Base-by-base conservation (phyloP, 768 basidiomycete genomes). In the Rhodotorula paludigena region DNA sequence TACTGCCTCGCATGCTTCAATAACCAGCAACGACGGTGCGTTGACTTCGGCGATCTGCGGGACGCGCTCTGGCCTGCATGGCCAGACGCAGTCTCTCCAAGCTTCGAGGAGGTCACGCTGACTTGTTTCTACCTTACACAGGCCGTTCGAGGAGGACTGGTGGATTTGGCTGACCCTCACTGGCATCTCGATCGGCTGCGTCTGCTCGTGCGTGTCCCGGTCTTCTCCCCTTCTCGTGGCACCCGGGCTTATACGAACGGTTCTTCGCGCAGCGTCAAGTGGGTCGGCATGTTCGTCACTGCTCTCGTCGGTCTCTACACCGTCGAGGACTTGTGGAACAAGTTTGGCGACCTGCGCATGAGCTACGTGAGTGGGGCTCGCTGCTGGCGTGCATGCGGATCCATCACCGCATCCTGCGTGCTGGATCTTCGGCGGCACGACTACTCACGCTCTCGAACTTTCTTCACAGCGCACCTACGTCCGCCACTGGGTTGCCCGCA, bases 241-340 rank as follows among this genome's bases (percentile, higher is more conserved):
- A 21, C n/a, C n/a, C n/a, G n/a, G n/a, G n/a, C n/a, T n/a, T 7
- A 7, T 45, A 8, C 11, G 8, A 21, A 45, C 44, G 44, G 62
- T 25, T 39, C 39, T 61, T 21, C 33, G 1, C 23, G 6, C 36
- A 96, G 93, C 73, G 88, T 99, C 69, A 99, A 99, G 80, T 87
- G 90, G 87, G 85, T 99, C 57, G 96, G 96, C 44, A 81, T 96
- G 18, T 99, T 99, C 77, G 90, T 91, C 58, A 98, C 92, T 3
- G 88, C 92, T 14, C 81, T 98, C 57, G 92, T 98, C 45, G 96
- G 96, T 33, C 79, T 96, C 3, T 98, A 99, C 79, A 98, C 96
- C 0, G 85, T 97, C 63, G 93, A 98, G 78, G 96, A 99, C 75
- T 84, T 99, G 14, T 99, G 94, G 94, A 88, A 93, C 51, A 98